Evolutionary conservation across 495 filamentous ascomycete genomes (phyloP).

Genomic region (Penicillium bovifimosum): DNA sequence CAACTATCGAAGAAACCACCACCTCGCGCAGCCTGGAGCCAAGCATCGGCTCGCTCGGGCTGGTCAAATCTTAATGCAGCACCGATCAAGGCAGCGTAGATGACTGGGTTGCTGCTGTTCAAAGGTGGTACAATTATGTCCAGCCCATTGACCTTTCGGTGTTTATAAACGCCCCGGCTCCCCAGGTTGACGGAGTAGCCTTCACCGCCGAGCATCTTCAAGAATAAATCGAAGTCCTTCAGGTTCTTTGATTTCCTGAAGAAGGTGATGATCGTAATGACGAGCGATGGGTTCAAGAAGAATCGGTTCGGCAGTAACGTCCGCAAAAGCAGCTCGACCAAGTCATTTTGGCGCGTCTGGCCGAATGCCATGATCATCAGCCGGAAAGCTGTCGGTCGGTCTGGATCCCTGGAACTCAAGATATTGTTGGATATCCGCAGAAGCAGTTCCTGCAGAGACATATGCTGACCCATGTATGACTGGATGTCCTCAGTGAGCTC

Average conservation of each 20-base stretch:
- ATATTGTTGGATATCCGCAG: conserved; percentile 35
- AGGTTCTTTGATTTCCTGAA: conserved; percentile 43
- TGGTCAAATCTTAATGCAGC: conserved; percentile 40
- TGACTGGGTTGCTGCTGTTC: conserved; percentile 30
- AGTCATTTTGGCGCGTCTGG: conserved; percentile 38
- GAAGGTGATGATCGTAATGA: conserved; percentile 33
- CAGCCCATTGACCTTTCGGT: conserved; percentile 30
- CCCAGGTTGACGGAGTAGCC: conserved; percentile 35
- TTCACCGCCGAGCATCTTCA: conserved; percentile 36
- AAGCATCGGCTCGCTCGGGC: conserved; percentile 41
- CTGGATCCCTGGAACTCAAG: conserved; percentile 30
- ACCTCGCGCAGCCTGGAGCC: conserved; percentile 32
- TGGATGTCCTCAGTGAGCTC: conserved; percentile 31
- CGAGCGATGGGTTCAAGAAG: conserved; percentile 30
- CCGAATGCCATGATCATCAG: conserved; percentile 37
- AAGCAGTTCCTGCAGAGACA: conserved; percentile 36
- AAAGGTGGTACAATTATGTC: conserved; percentile 35
- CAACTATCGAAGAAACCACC: conserved; percentile 39
- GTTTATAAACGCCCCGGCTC: conserved; percentile 16
- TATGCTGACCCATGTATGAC: conserved; percentile 23
- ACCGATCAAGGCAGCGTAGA: conserved; percentile 33
- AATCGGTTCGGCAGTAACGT: conserved; percentile 39
- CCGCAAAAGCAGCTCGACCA: conserved; percentile 35
- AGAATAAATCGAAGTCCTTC: conserved; percentile 38
- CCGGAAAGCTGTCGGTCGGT: conserved; percentile 30